Conservation (phyloP, 192 early-diverging fungal species). For the Coemansia sp. region DNA sequence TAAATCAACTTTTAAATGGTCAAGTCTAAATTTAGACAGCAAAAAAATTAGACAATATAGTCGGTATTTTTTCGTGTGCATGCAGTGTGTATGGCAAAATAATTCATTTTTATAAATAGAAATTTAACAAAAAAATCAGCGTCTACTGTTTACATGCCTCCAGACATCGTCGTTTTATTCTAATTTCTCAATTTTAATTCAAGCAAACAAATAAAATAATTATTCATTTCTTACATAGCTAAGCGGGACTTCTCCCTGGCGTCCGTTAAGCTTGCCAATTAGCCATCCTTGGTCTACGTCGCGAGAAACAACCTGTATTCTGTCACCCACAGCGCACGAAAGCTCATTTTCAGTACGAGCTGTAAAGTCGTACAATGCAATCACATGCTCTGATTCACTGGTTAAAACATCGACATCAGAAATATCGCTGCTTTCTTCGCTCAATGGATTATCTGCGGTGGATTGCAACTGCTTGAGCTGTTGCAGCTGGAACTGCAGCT, state of each 20-base stretch:
- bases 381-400: slow-evolving; percentile 10
- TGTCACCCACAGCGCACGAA: slow-evolving; percentile 24
- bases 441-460: background rate
- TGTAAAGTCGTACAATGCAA: slow-evolving; percentile 40
- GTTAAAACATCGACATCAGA: background rate
- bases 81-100: background rate
- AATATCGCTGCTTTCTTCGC: background rate
- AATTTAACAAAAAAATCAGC: background rate
- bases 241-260: slow-evolving; percentile 25
- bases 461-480: background rate
- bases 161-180: no score
- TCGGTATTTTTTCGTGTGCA: no score
- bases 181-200: background rate
- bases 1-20: no score
- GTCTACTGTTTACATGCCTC: no score
- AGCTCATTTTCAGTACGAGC: slow-evolving; percentile 27
- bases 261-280: slow-evolving; percentile 13
- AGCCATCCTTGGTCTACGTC: slow-evolving; percentile 39
- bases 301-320: slow-evolving; percentile 28
- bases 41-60: no score
- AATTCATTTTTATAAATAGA: background rate
- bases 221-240: slow-evolving; percentile 28
- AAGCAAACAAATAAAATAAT: background rate
- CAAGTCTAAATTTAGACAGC: no score
- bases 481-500: background rate